Evolutionary conservation across 805 yeast species (phyloP).

Genomic region (Starmerella scarabaei): DNA sequence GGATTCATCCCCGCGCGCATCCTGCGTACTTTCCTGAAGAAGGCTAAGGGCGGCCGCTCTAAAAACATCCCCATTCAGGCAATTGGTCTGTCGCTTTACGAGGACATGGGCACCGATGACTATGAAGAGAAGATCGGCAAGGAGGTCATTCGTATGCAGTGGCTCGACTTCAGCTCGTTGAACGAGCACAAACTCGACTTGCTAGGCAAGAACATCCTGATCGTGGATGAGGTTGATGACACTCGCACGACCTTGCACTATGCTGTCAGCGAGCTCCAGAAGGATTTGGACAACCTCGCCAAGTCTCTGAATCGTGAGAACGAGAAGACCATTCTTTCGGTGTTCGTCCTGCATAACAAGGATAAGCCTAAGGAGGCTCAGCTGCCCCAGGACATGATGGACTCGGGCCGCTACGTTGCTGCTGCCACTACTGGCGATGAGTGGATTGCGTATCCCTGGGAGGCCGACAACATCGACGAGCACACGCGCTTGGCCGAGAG

Average conservation of each 20-base stretch:
- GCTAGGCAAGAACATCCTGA: constrained; percentile 66
- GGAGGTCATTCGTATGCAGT: constrained; percentile 77
- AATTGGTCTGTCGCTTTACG: constrained; percentile 81
- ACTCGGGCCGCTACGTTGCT: constrained; percentile 52
- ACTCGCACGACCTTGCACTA: constrained; percentile 82
- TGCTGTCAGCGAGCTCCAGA: constrained; percentile 62
- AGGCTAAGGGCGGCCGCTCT: constrained; percentile 41
- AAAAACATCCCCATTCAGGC: constrained; percentile 83
- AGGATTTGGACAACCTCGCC: constrained; percentile 51
- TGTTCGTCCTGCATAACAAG: constrained; percentile 77
- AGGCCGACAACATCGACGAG: constrained; percentile 63
- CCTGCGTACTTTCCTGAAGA: constrained; percentile 76
- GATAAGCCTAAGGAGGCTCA: constrained; percentile 68
- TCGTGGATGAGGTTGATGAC: constrained; percentile 86
- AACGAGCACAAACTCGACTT: constrained; percentile 58
- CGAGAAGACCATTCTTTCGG: constrained; percentile 53
- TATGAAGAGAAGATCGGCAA: constrained; percentile 50
- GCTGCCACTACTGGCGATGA: constrained; percentile 62
- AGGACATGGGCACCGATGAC: constrained; percentile 47
- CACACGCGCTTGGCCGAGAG: constrained; percentile 53
- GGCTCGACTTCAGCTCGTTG: constrained; percentile 72
- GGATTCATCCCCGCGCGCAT: constrained; percentile 97
- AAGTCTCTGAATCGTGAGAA: constrained; percentile 42
- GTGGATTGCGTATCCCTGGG: constrained; percentile 92
- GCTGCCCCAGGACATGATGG: constrained; percentile 49